Conservation (phyloP, 1,139 yeast genomes). For the Magnusiomyces paraingens region DNA sequence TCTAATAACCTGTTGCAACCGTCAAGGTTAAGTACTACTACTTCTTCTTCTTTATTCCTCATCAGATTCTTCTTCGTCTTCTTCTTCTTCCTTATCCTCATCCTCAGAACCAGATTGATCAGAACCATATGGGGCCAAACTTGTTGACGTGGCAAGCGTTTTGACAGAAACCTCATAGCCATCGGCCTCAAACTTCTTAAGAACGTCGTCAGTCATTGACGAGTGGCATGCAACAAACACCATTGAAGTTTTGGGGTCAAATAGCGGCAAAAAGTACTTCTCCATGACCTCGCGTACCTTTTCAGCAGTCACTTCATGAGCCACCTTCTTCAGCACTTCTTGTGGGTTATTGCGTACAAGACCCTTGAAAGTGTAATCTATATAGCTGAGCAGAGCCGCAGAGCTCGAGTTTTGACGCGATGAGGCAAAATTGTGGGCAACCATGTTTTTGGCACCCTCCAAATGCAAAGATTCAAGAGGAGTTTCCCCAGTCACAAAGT, state of each 20-base stretch:
- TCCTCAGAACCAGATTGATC: not conserved
- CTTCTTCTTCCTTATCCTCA: not conserved
- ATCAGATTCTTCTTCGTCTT: not conserved
- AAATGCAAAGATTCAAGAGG: constrained; percentile 53
- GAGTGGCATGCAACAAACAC: constrained; percentile 74
- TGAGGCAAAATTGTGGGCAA: constrained; percentile 66
- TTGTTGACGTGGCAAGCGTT: not conserved
- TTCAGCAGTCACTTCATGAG: constrained; percentile 42
- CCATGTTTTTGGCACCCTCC: constrained; percentile 67
- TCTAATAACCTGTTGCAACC: no score
- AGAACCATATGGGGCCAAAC: not conserved
- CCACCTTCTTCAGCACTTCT: constrained; percentile 30
- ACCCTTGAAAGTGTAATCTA: constrained; percentile 57
- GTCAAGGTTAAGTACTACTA: no score
- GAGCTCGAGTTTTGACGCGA: constrained; percentile 48
- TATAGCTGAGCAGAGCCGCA: constrained; percentile 61
- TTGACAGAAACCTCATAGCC: constrained; percentile 55
- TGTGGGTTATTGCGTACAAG: constrained; percentile 62
- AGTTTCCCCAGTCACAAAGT: constrained; percentile 47
- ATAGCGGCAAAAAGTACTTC: constrained; percentile 46
- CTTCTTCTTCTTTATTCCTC: no score
- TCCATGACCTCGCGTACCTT: constrained; percentile 54
- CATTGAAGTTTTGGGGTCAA: constrained; percentile 48
- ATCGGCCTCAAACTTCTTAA: constrained; percentile 40
- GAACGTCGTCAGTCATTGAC: constrained; percentile 46